A percentile compares a stretch with the other conserved stretches of the same genome.
phyloP scores from a whole-genome alignment of 208 protist species.

The Tritrichomonas musculus region DNA sequence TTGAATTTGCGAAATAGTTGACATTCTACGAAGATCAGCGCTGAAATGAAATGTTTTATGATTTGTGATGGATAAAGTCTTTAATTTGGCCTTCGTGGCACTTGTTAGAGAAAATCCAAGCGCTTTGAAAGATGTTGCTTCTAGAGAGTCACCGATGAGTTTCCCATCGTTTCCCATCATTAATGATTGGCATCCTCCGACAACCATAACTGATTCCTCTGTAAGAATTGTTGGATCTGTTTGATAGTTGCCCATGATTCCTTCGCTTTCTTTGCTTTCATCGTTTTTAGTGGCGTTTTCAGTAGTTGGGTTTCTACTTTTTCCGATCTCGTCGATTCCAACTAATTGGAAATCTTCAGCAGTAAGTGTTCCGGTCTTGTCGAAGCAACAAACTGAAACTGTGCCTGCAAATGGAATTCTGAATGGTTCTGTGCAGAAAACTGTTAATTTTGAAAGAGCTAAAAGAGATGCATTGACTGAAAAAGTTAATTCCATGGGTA shows the following conservation, averaged over 20 bases:
- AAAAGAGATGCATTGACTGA: conserved; percentile 93
- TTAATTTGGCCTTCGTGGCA: neutral
- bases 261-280: neutral
- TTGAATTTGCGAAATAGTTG: neutral
- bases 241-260: neutral
- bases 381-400: conserved; percentile 95
- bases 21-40: conserved; percentile 33
- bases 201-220: neutral
- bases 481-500: conserved; percentile 92
- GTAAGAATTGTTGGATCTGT: neutral
- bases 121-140: neutral
- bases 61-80: neutral
- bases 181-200: conserved; percentile 23
- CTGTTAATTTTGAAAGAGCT: conserved; percentile 46
- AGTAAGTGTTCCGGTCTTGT: conserved; percentile 99
- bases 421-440: conserved; percentile 95
- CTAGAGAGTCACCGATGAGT: conserved; percentile 14
- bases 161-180: neutral
- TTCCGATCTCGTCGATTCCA: conserved; percentile 48
- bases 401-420: conserved; percentile 96
- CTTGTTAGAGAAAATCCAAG: neutral
- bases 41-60: neutral
- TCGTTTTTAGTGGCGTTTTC: neutral
- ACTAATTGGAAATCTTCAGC: conserved; percentile 78
- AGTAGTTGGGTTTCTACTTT: neutral